Conservation (phyloP, 805 yeast genomes). For the Wickerhamiella cacticola region DNA sequence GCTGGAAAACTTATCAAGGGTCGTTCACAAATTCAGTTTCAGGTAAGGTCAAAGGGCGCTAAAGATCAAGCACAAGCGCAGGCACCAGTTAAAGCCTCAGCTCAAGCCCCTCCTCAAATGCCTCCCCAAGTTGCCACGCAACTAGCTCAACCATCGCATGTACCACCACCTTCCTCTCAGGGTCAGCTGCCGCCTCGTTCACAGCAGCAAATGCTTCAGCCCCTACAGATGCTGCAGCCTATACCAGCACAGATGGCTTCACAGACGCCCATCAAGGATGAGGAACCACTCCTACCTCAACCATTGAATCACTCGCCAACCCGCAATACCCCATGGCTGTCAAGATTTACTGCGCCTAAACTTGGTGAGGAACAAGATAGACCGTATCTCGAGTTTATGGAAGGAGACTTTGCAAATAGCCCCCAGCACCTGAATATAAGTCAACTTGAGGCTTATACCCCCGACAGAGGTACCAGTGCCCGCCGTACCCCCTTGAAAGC, state of each 20-base stretch:
- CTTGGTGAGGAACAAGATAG: constrained; percentile 10
- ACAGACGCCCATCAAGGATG: neutral
- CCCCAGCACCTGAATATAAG: constrained; percentile 28
- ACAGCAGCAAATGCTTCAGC: constrained; percentile 17
- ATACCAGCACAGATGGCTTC: neutral
- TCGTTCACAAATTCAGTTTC: constrained; percentile 10
- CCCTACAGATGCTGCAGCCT: constrained; percentile 15
- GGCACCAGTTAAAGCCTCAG: neutral
- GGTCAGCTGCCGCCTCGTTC: neutral
- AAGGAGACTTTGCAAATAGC: constrained; percentile 9
- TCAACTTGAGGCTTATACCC: constrained; percentile 50
- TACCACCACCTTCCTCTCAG: neutral
- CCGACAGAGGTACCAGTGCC: constrained; percentile 39
- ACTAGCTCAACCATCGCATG: too few relatives aligned
- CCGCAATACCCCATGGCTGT: constrained; percentile 10
- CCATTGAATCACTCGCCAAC: constrained; percentile 11
- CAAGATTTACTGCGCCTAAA: constrained; percentile 4
- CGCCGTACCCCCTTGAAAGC: neutral
- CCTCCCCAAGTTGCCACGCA: neutral
- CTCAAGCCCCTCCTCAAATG: neutral
- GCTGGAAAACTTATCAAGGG: constrained; percentile 21
- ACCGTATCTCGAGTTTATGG: constrained; percentile 13
- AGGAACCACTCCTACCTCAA: constrained; percentile 11
- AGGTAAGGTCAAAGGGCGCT: neutral
- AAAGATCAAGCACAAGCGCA: neutral